Conservation (phyloP, 345 rosid genomes). For the Sonneratia caseolaris region DNA sequence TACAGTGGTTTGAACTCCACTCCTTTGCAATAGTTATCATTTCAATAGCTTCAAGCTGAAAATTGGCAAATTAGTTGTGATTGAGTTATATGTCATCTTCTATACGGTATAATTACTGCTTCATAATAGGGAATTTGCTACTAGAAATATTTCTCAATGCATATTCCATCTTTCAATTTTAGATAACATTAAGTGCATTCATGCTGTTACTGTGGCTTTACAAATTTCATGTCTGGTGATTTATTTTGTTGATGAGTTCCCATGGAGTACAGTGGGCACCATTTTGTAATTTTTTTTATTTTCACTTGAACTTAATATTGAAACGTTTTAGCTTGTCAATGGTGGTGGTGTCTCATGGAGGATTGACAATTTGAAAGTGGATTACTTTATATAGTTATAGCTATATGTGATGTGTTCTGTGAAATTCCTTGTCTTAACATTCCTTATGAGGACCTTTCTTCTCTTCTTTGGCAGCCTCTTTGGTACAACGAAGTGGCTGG, state of each 20-base stretch:
- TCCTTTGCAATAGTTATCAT: background rate
- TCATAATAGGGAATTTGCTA: background rate
- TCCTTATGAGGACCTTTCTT: background rate
- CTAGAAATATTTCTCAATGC: background rate
- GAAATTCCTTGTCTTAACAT: background rate
- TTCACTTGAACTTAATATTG: background rate
- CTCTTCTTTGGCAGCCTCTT: constrained; percentile 49
- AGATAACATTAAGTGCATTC: background rate
- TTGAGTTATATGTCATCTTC: background rate
- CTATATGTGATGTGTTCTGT: background rate
- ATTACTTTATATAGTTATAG: background rate
- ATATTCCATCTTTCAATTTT: background rate
- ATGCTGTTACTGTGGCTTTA: background rate
- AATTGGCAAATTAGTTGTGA: background rate
- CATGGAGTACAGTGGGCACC: background rate
- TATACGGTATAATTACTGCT: background rate
- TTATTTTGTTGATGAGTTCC: constrained; percentile 1
- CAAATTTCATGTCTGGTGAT: background rate
- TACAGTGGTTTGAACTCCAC: constrained; percentile 39
- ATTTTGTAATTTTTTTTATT: background rate
- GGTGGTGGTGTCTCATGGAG: background rate
- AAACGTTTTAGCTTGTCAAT: background rate
- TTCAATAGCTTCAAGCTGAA: background rate
- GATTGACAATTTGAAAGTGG: background rate
- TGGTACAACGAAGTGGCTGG: constrained; percentile 94